Evolutionary conservation across 345 rosid species (phyloP).

Genomic region (Kandelia obovata): DNA sequence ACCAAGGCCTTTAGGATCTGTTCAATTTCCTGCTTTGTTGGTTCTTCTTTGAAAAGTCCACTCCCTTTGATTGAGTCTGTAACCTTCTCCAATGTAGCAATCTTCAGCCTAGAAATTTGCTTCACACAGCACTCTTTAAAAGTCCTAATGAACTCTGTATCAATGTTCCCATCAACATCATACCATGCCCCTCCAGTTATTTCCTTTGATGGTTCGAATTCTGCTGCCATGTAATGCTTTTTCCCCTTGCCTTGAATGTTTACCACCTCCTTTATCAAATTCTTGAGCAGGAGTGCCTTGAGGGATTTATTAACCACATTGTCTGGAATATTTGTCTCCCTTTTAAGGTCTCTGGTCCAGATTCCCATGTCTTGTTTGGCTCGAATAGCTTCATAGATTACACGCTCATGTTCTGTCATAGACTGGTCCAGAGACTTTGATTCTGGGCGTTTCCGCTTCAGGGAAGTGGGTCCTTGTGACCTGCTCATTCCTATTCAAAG

Average conservation of each 20-base stretch:
- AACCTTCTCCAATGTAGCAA: constrained; percentile 53
- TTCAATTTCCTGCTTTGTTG: constrained; percentile 39
- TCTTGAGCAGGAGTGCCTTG: constrained; percentile 39
- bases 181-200: constrained; percentile 86
- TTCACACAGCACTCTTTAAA: constrained; percentile 41
- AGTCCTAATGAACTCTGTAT: constrained; percentile 34
- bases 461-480: constrained; percentile 3
- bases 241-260: constrained; percentile 52
- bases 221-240: constrained; percentile 55
- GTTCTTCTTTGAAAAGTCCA: constrained; percentile 28
- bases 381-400: constrained; percentile 38
- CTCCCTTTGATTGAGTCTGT: constrained; percentile 31
- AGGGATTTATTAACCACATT: constrained; percentile 35
- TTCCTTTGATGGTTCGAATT: constrained; percentile 62
- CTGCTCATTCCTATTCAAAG: constrained; percentile 18
- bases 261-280: constrained; percentile 58
- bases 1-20: constrained; percentile 64
- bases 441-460: constrained; percentile 56
- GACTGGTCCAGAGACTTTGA: constrained; percentile 25
- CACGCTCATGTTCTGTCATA: constrained; percentile 50
- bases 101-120: constrained; percentile 28
- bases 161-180: constrained; percentile 52
- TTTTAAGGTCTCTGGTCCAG: constrained; percentile 44
- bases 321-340: constrained; percentile 36
- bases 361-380: constrained; percentile 63